Evolutionary conservation across 2,329 filamentous ascomycete genomes (phyloP), one percentile per base, ranked within the genome.

Genomic region (Trichoderma asperellum): DNA sequence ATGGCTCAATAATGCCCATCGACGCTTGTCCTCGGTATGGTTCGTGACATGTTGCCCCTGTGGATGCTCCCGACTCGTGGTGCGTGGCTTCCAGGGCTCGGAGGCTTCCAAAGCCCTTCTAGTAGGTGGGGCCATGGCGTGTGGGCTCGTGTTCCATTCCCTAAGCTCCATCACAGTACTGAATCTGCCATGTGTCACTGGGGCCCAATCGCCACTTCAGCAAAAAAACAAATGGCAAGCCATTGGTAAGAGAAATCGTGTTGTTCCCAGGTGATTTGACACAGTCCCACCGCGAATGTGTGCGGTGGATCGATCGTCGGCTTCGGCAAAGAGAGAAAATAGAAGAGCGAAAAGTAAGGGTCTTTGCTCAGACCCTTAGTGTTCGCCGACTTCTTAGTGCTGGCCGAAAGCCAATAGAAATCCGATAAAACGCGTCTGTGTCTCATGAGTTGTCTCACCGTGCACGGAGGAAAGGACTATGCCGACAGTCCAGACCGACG

Each of bases 41-140:
- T 67, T 59, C 21, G 53, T 67, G 40, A 40, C 53, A 52, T 49
- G 53, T 52, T 34, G 64, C 55, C 37, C 29, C 47, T n/a, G 64
- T 68, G 34, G 55, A 32, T 58, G 47, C 32, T 52, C 57, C 49
- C 47, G 68, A 59, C 68, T 70, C 62, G 47, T 69, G 62, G 24
- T 56, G 35, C 52, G 29, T 53, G 62, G 68, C 55, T 53, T 34
- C 37, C 40, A 24, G 64, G 64, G 64, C 68, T 58, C 40, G 21
- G 55, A 67, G 40, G 32, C 61, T 70, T 70, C 68, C 62, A 70
- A 68, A 68, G 34, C 60, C 40, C 68, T 70, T 70, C 68, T 63
- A 68, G 67, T 43, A 70, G 67, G 68, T 70, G 68, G 68, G 67
- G 68, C 32, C 24, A n/a, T 49, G 29, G 40, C 18, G 56, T 59